A percentile compares a stretch with the other conserved stretches of the same genome.
Conservation (phyloP, 257 asterid genomes). For the Primulina huaijiensis region DNA sequence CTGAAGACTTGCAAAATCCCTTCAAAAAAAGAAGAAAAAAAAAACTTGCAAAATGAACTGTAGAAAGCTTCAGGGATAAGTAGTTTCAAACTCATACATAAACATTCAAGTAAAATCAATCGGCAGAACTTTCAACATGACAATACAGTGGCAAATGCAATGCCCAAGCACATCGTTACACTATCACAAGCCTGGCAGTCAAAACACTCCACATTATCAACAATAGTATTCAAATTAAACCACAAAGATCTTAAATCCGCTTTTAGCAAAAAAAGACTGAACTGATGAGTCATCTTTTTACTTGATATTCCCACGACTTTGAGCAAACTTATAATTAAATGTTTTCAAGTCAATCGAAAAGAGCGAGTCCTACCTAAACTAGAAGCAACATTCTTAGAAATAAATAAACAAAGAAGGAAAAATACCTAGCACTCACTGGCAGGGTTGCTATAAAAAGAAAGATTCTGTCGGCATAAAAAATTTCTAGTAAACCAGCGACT, state of each 20-base stretch:
- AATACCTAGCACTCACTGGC: background rate
- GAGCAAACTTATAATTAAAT: too few relatives aligned
- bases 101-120: background rate
- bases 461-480: background rate
- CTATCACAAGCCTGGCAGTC: background rate
- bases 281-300: background rate
- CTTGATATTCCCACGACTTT: background rate
- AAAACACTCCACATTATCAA: background rate
- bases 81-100: background rate
- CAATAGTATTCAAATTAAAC: background rate
- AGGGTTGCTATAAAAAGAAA: background rate
- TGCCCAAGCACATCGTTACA: background rate
- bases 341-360: background rate
- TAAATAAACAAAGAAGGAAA: too few relatives aligned
- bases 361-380: background rate
- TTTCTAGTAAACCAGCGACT: constrained; percentile 26
- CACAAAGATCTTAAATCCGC: background rate
- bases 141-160: background rate
- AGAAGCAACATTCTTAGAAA: background rate
- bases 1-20: background rate
- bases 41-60: background rate
- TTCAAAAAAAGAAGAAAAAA: background rate
- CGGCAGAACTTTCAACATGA: background rate
- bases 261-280: background rate
- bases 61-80: background rate